These are phyloP conservation scores for Anacardium occidentale DNA, from an alignment of 345 rosid species.

Conservation along the genomic window DNA sequence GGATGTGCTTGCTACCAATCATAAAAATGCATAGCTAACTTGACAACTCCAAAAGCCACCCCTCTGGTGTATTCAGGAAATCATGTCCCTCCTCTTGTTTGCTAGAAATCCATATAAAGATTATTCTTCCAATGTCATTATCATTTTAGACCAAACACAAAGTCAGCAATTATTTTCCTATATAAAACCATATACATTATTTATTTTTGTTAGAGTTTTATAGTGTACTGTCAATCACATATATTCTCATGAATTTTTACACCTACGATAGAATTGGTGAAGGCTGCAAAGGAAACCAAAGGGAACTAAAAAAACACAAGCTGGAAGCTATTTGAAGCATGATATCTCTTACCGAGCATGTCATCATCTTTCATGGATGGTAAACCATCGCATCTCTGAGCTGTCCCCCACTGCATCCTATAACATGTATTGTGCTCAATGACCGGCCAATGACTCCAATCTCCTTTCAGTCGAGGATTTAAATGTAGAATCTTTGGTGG, in stretches of 20 bases:
- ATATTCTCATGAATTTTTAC: background rate
- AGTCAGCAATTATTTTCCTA: background rate
- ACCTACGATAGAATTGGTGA: background rate
- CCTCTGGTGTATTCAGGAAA: background rate
- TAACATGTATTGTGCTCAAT: conserved; percentile 98
- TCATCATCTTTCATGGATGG: conserved; percentile 77
- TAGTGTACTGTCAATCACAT: background rate
- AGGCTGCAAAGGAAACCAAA: conserved; percentile 9
- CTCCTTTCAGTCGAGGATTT: conserved; percentile 92
- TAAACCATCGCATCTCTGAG: conserved; percentile 92
- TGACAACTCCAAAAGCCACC: no score
- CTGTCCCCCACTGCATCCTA: conserved; percentile 98
- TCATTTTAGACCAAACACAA: background rate
- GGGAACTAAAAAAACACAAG: background rate
- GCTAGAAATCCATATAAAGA: background rate
- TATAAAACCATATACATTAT: background rate
- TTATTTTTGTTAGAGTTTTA: background rate
- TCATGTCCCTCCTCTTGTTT: background rate
- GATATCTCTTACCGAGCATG: conserved; percentile 61
- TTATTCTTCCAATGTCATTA: background rate
- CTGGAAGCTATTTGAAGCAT: background rate
- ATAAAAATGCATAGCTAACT: background rate
- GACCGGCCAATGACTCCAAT: conserved; percentile 82
- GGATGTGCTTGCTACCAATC: background rate
- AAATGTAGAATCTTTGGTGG: conserved; percentile 94